These are phyloP conservation scores for Phytopythium mirpurense DNA, from an alignment of 352 stramenopile genomes.

Conservation along the genomic window DNA sequence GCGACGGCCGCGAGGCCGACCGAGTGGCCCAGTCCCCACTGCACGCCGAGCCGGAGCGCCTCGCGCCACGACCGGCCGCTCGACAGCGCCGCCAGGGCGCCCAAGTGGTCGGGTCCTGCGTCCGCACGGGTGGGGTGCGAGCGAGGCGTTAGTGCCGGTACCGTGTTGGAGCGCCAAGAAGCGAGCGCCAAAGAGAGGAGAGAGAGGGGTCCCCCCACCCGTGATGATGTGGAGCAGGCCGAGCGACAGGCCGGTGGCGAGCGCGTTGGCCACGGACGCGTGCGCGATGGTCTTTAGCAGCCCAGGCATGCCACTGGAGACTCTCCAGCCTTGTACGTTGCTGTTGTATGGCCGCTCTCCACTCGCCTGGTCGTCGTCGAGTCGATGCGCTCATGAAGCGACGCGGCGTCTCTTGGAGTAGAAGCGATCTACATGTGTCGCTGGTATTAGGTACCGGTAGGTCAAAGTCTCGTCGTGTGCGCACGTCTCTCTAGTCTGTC, in stretches of 20 bases:
- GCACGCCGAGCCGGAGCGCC: slow-evolving; percentile 73
- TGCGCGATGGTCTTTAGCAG: slow-evolving; percentile 10
- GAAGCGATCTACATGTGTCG: not conserved
- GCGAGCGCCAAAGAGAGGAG: too few species aligned
- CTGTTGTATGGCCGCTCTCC: too few species aligned
- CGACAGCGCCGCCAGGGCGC: slow-evolving; percentile 80
- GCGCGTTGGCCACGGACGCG: slow-evolving; percentile 23
- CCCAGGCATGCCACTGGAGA: not conserved
- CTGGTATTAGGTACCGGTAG: too few species aligned
- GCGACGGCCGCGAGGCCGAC: slow-evolving; percentile 76
- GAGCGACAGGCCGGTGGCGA: slow-evolving; percentile 33
- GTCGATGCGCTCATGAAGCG: not conserved
- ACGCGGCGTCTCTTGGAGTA: not conserved
- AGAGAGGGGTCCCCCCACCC: slow-evolving; percentile 10
- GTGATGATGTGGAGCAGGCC: slow-evolving; percentile 55
- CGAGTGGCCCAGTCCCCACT: slow-evolving; percentile 88
- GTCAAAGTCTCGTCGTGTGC: too few species aligned
- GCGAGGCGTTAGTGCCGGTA: too few species aligned
- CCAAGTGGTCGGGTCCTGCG: slow-evolving; percentile 87
- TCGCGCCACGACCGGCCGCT: slow-evolving; percentile 50
- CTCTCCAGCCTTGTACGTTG: too few species aligned
- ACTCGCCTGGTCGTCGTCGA: too few species aligned
- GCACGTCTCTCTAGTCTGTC: too few species aligned
- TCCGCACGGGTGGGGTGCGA: too few species aligned
- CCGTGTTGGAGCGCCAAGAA: too few species aligned